phyloP scores from a whole-genome alignment of 495 filamentous ascomycete species.

The Xylaria acuta region DNA sequence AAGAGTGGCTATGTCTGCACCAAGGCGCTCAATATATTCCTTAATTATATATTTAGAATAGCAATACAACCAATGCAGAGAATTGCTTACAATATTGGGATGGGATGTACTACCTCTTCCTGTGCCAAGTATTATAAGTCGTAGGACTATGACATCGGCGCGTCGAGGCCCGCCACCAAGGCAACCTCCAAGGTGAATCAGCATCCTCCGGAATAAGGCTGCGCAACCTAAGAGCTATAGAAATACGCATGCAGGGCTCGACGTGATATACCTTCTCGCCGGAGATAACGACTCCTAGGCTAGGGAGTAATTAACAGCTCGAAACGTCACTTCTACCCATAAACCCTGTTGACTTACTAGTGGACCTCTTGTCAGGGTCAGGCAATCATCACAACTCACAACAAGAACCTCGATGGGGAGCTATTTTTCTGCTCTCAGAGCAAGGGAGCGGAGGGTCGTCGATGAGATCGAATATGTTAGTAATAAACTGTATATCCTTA shows the following conservation, averaged over 20 bases:
- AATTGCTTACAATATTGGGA: neutral
- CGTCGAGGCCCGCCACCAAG: neutral
- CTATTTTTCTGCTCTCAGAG: constrained; percentile 8
- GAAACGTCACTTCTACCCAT: neutral
- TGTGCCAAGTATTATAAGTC: neutral
- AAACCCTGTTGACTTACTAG: neutral
- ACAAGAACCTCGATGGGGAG: neutral
- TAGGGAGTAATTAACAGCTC: neutral
- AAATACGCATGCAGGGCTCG: neutral
- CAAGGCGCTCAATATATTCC: neutral
- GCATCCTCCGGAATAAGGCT: neutral
- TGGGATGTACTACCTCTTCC: neutral
- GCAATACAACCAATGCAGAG: neutral
- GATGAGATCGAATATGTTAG: constrained; percentile 17
- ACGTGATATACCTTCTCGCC: neutral
- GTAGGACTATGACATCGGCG: neutral
- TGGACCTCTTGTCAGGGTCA: neutral
- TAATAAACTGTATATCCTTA: neutral
- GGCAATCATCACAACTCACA: neutral
- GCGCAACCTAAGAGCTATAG: neutral
- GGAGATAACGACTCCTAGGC: neutral
- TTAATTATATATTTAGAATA: neutral
- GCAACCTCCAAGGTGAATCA: neutral
- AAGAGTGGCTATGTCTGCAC: neutral
- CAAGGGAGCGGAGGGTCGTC: neutral